Evolutionary conservation across 805 yeast species (phyloP).

Genomic region (Hyphopichia homilentoma): DNA sequence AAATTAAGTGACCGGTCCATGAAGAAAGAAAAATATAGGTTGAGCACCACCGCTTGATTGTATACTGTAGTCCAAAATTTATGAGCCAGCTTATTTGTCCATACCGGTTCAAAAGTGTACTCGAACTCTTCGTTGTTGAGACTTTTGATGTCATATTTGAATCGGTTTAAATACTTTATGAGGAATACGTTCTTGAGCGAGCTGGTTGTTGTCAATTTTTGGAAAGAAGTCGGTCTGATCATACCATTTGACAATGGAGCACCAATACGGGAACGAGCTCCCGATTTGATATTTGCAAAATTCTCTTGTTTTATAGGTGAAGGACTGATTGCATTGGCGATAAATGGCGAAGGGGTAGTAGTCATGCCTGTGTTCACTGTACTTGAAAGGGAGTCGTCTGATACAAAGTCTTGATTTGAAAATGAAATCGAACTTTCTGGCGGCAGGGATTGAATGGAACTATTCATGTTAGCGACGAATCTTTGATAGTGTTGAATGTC

Average conservation of each 20-base stretch:
- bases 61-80: constrained; percentile 30
- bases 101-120: constrained; percentile 17
- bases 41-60: constrained; percentile 22
- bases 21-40: constrained; percentile 32
- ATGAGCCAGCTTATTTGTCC: constrained; percentile 17
- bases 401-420: too few relatives aligned
- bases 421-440: too few relatives aligned
- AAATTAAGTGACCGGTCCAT: constrained; percentile 35
- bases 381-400: too few relatives aligned
- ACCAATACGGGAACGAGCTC: too few relatives aligned
- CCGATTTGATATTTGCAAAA: too few relatives aligned
- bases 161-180: constrained; percentile 9
- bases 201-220: constrained; percentile 7
- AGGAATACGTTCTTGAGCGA: constrained; percentile 12
- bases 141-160: constrained; percentile 9
- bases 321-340: too few relatives aligned
- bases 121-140: constrained; percentile 11
- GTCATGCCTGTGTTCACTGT: too few relatives aligned
- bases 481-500: too few relatives aligned
- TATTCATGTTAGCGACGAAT: too few relatives aligned
- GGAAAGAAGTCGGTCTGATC: constrained; percentile 8
- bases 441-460: too few relatives aligned
- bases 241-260: constrained; percentile 21
- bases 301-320: too few relatives aligned
- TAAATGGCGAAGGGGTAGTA: too few relatives aligned